Conservation (phyloP, 352 stramenopile species). For the Nothophytophthora sp. region DNA sequence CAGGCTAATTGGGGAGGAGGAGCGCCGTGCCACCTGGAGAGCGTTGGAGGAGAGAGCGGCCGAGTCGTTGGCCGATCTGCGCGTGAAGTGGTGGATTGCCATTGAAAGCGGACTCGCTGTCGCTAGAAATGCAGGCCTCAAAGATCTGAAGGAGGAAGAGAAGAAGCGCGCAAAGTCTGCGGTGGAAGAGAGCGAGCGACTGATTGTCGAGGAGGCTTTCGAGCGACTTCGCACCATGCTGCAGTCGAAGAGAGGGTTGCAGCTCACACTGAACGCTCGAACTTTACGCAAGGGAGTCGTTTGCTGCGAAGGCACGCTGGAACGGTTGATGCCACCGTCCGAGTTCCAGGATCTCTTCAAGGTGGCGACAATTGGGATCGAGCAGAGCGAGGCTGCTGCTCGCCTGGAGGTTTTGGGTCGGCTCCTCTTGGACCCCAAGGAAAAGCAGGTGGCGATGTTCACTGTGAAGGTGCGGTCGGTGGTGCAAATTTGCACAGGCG, state of each 20-base stretch:
- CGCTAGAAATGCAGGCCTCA: neutral
- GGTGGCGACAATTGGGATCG: constrained; percentile 5
- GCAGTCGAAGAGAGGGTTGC: constrained; percentile 7
- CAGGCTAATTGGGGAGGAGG: neutral
- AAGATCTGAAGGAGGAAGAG: constrained; percentile 8
- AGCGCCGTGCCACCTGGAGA: neutral
- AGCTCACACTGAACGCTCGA: constrained; percentile 5
- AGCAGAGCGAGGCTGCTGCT: neutral
- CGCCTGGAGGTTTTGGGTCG: constrained; percentile 14
- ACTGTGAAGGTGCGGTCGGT: constrained; percentile 28
- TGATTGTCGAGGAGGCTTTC: constrained; percentile 6
- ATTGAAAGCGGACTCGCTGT: constrained; percentile 21
- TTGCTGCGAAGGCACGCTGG: constrained; percentile 4
- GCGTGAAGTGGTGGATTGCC: constrained; percentile 28
- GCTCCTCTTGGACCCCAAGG: neutral
- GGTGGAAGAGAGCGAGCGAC: constrained; percentile 6
- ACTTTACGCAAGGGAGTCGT: neutral
- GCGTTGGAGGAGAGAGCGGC: constrained; percentile 9
- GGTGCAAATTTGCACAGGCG: constrained; percentile 17
- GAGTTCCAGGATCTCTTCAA: constrained; percentile 18
- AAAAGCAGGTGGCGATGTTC: constrained; percentile 25
- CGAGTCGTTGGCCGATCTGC: constrained; percentile 14
- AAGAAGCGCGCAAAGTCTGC: constrained; percentile 1
- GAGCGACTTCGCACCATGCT: constrained; percentile 1
- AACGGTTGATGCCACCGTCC: constrained; percentile 1